Percentiles rank a stretch among this genome's conserved stretches.
Evolutionary conservation across 2,329 filamentous ascomycete species (phyloP).

Genomic region (Xylaria sp.): DNA sequence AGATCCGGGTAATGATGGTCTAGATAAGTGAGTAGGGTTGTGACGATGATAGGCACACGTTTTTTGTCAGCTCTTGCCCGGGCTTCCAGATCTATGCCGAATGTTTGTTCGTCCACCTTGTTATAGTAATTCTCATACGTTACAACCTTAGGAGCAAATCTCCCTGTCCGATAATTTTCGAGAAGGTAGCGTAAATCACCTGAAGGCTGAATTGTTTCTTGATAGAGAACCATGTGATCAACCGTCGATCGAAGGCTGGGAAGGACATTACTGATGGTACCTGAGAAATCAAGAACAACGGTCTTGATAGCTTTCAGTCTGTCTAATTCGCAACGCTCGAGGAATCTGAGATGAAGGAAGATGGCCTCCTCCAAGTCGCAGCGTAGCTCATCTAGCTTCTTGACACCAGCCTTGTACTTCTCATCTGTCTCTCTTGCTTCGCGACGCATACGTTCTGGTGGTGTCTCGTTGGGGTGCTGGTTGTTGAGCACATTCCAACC

Average conservation of each 20-base stretch:
- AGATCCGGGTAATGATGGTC: slow-evolving; percentile 98
- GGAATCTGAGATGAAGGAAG: slow-evolving; percentile 89
- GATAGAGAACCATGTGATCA: slow-evolving; percentile 98
- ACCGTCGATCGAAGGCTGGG: slow-evolving; percentile 94
- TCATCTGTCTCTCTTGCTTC: slow-evolving; percentile 93
- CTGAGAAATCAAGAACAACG: slow-evolving; percentile 96
- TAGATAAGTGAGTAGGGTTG: slow-evolving; percentile 91
- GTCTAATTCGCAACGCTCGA: slow-evolving; percentile 97
- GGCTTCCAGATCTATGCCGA: slow-evolving; percentile 97
- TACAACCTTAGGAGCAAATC: slow-evolving; percentile 88
- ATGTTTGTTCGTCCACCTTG: slow-evolving; percentile 95
- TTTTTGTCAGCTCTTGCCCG: slow-evolving; percentile 93
- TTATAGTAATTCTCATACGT: slow-evolving; percentile 99
- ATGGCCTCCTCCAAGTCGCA: slow-evolving; percentile 97
- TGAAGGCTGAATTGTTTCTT: slow-evolving; percentile 95
- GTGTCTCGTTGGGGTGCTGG: slow-evolving; percentile 91
- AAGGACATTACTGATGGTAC: slow-evolving; percentile 96
- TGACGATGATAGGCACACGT: slow-evolving; percentile 91
- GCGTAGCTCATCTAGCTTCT: slow-evolving; percentile 86
- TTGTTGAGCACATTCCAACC: slow-evolving; percentile 95
- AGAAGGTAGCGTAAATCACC: slow-evolving; percentile 92
- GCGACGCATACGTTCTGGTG: slow-evolving; percentile 82
- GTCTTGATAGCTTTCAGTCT: slow-evolving; percentile 98
- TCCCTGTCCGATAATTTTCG: slow-evolving; percentile 96
- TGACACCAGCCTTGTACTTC: slow-evolving; percentile 87